Conservation (phyloP, 2,329 filamentous ascomycete species). For the Scedosporium minutisporum region DNA sequence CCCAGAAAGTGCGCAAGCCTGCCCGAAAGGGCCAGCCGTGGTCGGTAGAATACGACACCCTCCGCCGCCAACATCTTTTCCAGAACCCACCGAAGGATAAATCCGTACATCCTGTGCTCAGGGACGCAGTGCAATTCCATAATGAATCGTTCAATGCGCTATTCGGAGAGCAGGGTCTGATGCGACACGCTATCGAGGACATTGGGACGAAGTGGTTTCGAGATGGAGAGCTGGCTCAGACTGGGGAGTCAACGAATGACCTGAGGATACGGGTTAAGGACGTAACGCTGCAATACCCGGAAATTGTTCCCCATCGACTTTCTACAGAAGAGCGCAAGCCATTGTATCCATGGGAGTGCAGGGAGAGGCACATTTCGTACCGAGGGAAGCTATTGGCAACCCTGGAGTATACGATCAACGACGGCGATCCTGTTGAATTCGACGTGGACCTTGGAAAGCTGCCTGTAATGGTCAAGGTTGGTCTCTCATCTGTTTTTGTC, state of each 20-base stretch:
- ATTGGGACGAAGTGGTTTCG: slow-evolving; percentile 85
- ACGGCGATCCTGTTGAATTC: slow-evolving; percentile 73
- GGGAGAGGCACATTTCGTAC: slow-evolving; percentile 89
- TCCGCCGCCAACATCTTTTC: slow-evolving; percentile 82
- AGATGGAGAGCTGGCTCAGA: slow-evolving; percentile 63
- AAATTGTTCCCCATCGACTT: slow-evolving; percentile 47
- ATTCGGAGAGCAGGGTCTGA: slow-evolving; percentile 52
- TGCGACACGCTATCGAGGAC: slow-evolving; percentile 71
- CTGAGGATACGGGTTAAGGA: slow-evolving; percentile 71
- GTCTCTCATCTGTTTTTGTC: slow-evolving; percentile 14
- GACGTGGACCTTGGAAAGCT: slow-evolving; percentile 79
- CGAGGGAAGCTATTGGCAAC: slow-evolving; percentile 75
- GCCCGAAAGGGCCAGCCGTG: not conserved
- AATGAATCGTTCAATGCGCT: slow-evolving; percentile 93
- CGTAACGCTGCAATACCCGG: slow-evolving; percentile 72
- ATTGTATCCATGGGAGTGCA: slow-evolving; percentile 83
- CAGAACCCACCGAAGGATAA: slow-evolving; percentile 77
- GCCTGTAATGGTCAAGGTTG: slow-evolving; percentile 85
- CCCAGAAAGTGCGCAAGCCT: not conserved
- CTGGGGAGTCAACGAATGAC: slow-evolving; percentile 55
- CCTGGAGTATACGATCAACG: slow-evolving; percentile 79
- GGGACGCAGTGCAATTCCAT: slow-evolving; percentile 80
- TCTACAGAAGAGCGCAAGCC: not conserved
- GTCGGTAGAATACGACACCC: slow-evolving; percentile 58
- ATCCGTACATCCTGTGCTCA: slow-evolving; percentile 78